These are phyloP conservation scores for Piper longum DNA, from an alignment of 164 flowering plant species.

Conservation along the genomic window DNA sequence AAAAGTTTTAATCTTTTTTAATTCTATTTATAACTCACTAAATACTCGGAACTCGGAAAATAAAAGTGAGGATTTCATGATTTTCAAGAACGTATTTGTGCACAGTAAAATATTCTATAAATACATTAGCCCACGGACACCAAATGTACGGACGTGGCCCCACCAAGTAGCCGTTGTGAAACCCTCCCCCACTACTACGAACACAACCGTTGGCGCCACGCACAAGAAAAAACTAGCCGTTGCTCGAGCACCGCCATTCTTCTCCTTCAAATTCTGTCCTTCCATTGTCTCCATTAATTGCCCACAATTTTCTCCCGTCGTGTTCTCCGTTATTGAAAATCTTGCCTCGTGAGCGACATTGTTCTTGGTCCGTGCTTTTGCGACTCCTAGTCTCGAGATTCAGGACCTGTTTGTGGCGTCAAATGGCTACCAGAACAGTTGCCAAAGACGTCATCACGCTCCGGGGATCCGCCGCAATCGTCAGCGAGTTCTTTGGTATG, in stretches of 20 bases:
- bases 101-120: too few relatives aligned
- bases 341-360: background rate
- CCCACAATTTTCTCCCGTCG: too few relatives aligned
- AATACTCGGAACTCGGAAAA: too few relatives aligned
- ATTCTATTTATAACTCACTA: too few relatives aligned
- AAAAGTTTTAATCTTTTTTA: too few relatives aligned
- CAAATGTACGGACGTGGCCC: background rate
- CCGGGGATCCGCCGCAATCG: conserved; percentile 81
- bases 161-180: background rate
- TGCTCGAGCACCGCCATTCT: conserved; percentile 1
- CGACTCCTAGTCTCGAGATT: background rate
- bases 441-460: conserved; percentile 88
- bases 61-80: too few relatives aligned
- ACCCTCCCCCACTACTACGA: background rate
- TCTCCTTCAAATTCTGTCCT: conserved; percentile 1
- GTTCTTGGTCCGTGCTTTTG: background rate
- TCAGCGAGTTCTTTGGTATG: conserved; percentile 90
- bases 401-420: background rate
- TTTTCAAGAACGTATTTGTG: too few relatives aligned
- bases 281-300: background rate
- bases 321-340: too few relatives aligned
- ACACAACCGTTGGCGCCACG: conserved; percentile 12
- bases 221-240: conserved; percentile 15
- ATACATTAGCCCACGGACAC: background rate
- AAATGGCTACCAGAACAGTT: conserved; percentile 68